phyloP scores from a whole-genome alignment of 2,329 filamentous ascomycete genomes.

The Fusarium sublunatum region DNA sequence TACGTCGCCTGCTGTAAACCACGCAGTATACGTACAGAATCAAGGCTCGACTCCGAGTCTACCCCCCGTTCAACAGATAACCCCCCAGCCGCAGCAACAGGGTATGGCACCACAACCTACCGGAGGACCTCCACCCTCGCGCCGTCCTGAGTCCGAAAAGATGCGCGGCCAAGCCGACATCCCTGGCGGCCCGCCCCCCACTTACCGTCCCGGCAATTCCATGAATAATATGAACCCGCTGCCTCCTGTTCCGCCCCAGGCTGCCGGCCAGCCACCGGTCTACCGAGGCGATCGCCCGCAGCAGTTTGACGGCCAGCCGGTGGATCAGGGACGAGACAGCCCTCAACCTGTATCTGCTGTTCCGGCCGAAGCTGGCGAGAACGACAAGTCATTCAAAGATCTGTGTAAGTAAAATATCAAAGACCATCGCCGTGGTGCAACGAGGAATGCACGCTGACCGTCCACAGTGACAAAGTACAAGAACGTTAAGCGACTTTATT shows the following conservation, averaged over 20 bases:
- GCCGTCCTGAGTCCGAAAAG: constrained; percentile 64
- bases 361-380: constrained; percentile 54
- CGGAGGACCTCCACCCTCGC: constrained; percentile 56
- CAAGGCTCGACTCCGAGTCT: constrained; percentile 47
- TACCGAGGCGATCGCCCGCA: constrained; percentile 56
- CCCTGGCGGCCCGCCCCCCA: constrained; percentile 60
- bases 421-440: neutral
- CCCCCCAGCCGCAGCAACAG: constrained; percentile 48
- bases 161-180: constrained; percentile 57
- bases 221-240: constrained; percentile 58
- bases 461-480: constrained; percentile 90
- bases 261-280: constrained; percentile 47
- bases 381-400: constrained; percentile 68
- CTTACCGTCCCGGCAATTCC: constrained; percentile 63
- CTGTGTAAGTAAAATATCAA: constrained; percentile 57
- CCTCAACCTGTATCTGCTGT: constrained; percentile 61
- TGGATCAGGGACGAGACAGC: constrained; percentile 65
- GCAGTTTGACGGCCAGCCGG: constrained; percentile 59
- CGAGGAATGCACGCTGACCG: constrained; percentile 16
- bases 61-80: constrained; percentile 46
- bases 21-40: constrained; percentile 53
- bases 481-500: constrained; percentile 97
- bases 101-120: constrained; percentile 62
- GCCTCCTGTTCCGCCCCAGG: constrained; percentile 54
- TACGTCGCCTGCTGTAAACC: constrained; percentile 57